phyloP scores from a whole-genome alignment of 495 filamentous ascomycete species.

The Oleoguttula mirabilis region DNA sequence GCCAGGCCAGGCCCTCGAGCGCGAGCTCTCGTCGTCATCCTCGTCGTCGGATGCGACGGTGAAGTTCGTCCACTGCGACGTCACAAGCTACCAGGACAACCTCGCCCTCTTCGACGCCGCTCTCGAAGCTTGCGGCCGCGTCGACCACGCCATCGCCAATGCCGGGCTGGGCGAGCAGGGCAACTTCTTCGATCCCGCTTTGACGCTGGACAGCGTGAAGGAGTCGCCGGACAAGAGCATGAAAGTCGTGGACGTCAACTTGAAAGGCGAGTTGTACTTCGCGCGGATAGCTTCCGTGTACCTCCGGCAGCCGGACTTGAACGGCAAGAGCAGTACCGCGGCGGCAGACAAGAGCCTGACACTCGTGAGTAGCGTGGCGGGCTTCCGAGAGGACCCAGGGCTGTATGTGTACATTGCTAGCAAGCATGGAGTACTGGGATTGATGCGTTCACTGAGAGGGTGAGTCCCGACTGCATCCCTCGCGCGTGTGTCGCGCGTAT shows the following conservation, averaged over 20 bases:
- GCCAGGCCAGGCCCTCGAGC: slow-evolving; percentile 9
- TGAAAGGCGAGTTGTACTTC: slow-evolving; percentile 18
- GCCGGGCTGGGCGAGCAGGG: slow-evolving; percentile 17
- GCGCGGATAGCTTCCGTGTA: slow-evolving; percentile 16
- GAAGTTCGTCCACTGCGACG: slow-evolving; percentile 18
- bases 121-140: slow-evolving; percentile 7
- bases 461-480: no score
- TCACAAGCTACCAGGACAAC: slow-evolving; percentile 13
- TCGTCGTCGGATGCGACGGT: neutral
- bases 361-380: slow-evolving; percentile 35
- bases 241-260: slow-evolving; percentile 15
- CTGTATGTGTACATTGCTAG: slow-evolving; percentile 36
- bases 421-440: slow-evolving; percentile 15
- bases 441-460: slow-evolving; percentile 13
- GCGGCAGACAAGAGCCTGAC: slow-evolving; percentile 35
- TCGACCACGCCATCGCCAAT: slow-evolving; percentile 21
- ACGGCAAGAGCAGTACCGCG: neutral
- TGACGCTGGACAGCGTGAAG: slow-evolving; percentile 15
- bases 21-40: neutral
- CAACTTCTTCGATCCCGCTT: slow-evolving; percentile 15
- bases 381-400: slow-evolving; percentile 38
- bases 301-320: slow-evolving; percentile 8
- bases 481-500: no score
- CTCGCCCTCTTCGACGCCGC: slow-evolving; percentile 16
- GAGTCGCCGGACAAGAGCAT: slow-evolving; percentile 7